Percentiles rank a stretch among this genome's conserved stretches.
phyloP scores from a whole-genome alignment of 129 eudicot species.

The Arctium minus region DNA sequence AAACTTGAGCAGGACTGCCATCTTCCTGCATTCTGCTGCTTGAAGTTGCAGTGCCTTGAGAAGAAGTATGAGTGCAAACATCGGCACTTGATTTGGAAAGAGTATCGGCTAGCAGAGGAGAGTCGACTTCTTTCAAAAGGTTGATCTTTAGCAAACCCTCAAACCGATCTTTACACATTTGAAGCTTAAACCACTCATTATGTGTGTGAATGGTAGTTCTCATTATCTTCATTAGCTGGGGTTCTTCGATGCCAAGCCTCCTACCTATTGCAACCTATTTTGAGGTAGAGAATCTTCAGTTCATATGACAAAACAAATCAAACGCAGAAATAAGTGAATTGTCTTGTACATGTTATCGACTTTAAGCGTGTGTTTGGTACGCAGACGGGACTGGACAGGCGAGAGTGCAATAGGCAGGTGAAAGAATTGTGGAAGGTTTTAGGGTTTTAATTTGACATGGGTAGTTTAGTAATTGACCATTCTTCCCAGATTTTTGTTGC shows the following conservation, averaged over 20 bases:
- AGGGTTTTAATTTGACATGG: no score
- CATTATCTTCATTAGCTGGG: constrained; percentile 73
- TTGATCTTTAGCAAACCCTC: constrained; percentile 76
- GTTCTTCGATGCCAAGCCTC: constrained; percentile 85
- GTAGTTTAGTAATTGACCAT: no score
- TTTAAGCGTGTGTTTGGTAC: no score
- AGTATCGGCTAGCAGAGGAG: constrained; percentile 43
- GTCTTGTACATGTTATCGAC: neutral
- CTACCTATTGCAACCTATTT: constrained; percentile 80
- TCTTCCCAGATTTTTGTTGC: neutral
- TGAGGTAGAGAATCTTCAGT: neutral
- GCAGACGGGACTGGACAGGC: no score
- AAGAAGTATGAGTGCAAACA: constrained; percentile 51
- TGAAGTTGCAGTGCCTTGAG: constrained; percentile 73
- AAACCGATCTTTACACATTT: constrained; percentile 87
- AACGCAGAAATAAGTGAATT: neutral
- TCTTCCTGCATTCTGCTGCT: constrained; percentile 63
- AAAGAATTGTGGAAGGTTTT: no score
- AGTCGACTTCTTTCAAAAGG: constrained; percentile 48
- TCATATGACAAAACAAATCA: neutral
- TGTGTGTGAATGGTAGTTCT: constrained; percentile 73
- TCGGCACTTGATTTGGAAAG: constrained; percentile 45
- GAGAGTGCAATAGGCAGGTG: no score
- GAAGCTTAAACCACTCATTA: constrained; percentile 82
- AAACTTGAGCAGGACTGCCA: constrained; percentile 66